Conservation (phyloP, 2,329 filamentous ascomycete species). For the Colletotrichum chrysophilum region DNA sequence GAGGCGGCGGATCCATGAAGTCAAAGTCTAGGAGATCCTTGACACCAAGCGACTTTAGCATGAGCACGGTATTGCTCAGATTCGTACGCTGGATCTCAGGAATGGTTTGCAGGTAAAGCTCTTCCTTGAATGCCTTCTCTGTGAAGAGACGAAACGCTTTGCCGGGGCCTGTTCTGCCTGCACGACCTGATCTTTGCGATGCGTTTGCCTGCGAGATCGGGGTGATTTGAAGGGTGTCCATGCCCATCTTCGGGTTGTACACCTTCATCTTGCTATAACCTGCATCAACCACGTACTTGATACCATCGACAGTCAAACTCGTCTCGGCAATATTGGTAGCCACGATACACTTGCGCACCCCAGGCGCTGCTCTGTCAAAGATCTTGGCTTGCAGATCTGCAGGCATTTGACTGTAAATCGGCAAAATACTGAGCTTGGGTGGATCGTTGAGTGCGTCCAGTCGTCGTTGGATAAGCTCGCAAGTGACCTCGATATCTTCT, state of each 20-base stretch:
- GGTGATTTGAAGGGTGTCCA: conserved; percentile 98
- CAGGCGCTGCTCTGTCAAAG: conserved; percentile 88
- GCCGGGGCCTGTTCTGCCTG: conserved; percentile 91
- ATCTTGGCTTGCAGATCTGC: conserved; percentile 98
- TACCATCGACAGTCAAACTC: conserved; percentile 95
- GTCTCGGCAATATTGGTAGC: conserved; percentile 99
- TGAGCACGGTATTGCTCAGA: conserved; percentile 89
- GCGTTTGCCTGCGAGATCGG: conserved; percentile 97
- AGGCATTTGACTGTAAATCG: conserved; percentile 99
- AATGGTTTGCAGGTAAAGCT: conserved; percentile 95
- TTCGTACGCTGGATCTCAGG: conserved; percentile 98
- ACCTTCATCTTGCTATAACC: conserved; percentile 98
- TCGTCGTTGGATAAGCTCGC: conserved; percentile 88
- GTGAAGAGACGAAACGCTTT: conserved; percentile 96
- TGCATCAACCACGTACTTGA: conserved; percentile 98
- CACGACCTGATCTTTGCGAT: conserved; percentile 90
- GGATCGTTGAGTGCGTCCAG: conserved; percentile 91
- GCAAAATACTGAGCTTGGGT: conserved; percentile 90
- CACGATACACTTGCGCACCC: conserved; percentile 95
- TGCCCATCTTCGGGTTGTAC: conserved; percentile 98
- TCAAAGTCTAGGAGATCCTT: conserved; percentile 95
- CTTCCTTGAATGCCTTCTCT: conserved; percentile 92
- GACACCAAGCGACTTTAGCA: conserved; percentile 93
- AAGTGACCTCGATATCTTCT: conserved; percentile 97
- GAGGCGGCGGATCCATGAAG: conserved; percentile 98